Conservation (phyloP, 495 filamentous ascomycete genomes). For the Penicillium simplicissimum region DNA sequence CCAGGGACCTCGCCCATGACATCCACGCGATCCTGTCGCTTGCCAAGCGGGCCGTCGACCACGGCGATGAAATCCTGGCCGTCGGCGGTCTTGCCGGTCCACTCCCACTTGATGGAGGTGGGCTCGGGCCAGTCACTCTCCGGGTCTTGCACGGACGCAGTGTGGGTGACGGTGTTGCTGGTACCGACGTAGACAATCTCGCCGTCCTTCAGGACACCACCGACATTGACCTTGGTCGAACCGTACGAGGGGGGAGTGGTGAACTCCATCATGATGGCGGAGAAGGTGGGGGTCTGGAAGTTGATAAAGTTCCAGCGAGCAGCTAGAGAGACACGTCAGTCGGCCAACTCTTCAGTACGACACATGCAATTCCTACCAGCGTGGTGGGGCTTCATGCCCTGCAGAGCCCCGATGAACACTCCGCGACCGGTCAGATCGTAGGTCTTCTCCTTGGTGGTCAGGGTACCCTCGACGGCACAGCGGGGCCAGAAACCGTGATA, state of each 20-base stretch:
- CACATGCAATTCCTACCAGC: constrained; percentile 55
- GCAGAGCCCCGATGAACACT: constrained; percentile 78
- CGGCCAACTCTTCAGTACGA: no score
- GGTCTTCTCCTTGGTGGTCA: constrained; percentile 81
- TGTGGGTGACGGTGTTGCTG: constrained; percentile 63
- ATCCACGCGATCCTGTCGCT: constrained; percentile 80
- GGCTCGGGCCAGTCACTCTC: constrained; percentile 91
- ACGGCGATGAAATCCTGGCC: constrained; percentile 67
- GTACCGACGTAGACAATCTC: constrained; percentile 75
- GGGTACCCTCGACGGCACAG: constrained; percentile 74
- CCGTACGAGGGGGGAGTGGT: constrained; percentile 96
- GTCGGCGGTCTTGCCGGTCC: constrained; percentile 78
- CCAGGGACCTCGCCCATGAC: constrained; percentile 95
- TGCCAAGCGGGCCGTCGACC: constrained; percentile 68
- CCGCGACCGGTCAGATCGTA: constrained; percentile 79
- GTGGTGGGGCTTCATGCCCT: constrained; percentile 99
- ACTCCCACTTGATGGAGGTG: constrained; percentile 68
- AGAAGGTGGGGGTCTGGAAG: constrained; percentile 85
- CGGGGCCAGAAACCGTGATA: constrained; percentile 91
- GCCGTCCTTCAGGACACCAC: constrained; percentile 76
- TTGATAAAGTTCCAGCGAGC: constrained; percentile 91
- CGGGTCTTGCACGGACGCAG: constrained; percentile 63
- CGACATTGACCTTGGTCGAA: constrained; percentile 80
- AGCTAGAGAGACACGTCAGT: constrained; percentile 46
- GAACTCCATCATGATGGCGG: constrained; percentile 93